Base-by-base conservation (phyloP, 208 protist genomes). In the Trichomonas gallinae region DNA sequence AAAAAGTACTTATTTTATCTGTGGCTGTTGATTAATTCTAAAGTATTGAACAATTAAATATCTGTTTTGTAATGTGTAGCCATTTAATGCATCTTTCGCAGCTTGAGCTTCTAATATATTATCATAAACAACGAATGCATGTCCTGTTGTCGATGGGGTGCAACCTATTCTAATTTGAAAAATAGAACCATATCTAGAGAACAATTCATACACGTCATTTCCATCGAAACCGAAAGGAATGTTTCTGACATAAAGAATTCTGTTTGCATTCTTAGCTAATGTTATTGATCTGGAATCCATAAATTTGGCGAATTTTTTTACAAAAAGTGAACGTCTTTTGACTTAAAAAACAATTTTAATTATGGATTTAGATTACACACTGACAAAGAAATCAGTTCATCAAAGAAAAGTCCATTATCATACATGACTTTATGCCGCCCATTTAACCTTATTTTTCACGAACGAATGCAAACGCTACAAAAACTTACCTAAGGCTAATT, bases 21-120 rank as follows among this genome's bases (percentile, higher is more conserved):
- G 13, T 51, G 3, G 46, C 13, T 51, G 46, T 51, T 96, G 26
- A 10, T 96, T 44, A 17, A 63, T 9, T 46, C 51, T 9, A 45
- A 83, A 40, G 26, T 82, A 96, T 81, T 82, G 51, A 63, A 96
- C 93, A 63, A 96, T 81, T 82, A 96, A 96, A 96, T 96, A 96
- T 83, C 93, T 31, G 9, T n/a, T 40, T 44, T 40, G 34, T 21
- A 96, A 31, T 46, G 51, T 96, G 36, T 82, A 96, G 26, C 49
- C 46, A 48, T 63, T 81, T 1, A 96, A 34, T 2, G 89, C 89
- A 38, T 96, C 46, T 26, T 81, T 51, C 4, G 89, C 89, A 81
- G 93, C 49, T 96, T 96, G 46, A 0, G 93, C 45, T 31, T 96
- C 93, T 34, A 96, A 44, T 15, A 96, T 38, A 81, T 96, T 49